Evolutionary conservation across 2,329 filamentous ascomycete genomes (phyloP), one percentile per base, ranked within the genome.

Genomic region (Spiromastix sp.): DNA sequence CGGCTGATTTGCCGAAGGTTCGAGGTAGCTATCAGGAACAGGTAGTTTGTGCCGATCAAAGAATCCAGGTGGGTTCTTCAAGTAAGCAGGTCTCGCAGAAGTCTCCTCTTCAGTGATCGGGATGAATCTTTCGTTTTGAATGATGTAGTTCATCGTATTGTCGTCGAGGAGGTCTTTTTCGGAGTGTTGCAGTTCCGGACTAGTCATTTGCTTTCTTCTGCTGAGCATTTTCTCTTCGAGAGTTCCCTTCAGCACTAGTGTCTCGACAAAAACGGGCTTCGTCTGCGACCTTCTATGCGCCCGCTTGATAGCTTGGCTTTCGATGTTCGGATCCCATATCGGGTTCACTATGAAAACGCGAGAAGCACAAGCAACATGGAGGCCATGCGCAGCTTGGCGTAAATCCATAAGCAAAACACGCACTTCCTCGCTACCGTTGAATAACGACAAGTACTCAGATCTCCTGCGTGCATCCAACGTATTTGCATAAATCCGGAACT

Each of bases 291-390:
- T 93, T 9, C 89, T 73, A 45, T 93, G 81, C 0, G 83, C 85
- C 51, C 89, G 79, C 41, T 93, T 93, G 43, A 95, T 85, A 0
- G 89, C 89, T 56, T 96, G 89, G 2, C 83, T 85, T 55, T 93
- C 84, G 1, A 93, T 72, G 43, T 83, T 66, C 0, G 85, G 85
- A 34, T 87, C 82, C 54, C 91, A 80, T 9, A 93, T 84, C 0
- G 89, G 87, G 43, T 81, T 89, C 37, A 93, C 72, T 43, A 96
- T 95, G 58, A 86, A 93, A 7, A 96, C 79, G 2, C 89, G 69
- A 4, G 82, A 91, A 1, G 87, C 87, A 8, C 75, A 77, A 34
- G 78, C 79, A 56, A 95, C 77, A 52, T 95, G 87, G 0, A 96
- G 68, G 0, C 89, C 89, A 42, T 87, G 85, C 0, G 87, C 85